A percentile compares a stretch with the other conserved stretches of the same genome.
phyloP scores from a whole-genome alignment of 345 rosid species.

The Mallotus nudiflorus region DNA sequence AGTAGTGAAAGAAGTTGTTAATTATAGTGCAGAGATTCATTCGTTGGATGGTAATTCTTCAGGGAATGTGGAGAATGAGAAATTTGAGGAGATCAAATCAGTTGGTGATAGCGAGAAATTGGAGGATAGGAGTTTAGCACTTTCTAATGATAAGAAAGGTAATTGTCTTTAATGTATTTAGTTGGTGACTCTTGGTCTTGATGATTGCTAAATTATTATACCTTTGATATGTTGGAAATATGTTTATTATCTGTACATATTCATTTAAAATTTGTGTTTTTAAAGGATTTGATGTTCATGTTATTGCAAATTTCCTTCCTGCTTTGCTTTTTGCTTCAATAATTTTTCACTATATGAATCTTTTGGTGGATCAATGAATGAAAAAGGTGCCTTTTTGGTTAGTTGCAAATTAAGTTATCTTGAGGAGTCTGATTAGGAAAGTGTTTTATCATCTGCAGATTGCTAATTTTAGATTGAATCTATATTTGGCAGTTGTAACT shows the following conservation, averaged over 20 bases:
- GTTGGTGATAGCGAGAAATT: slow-evolving; percentile 29
- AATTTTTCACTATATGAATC: too few species aligned
- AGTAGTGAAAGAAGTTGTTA: slow-evolving; percentile 42
- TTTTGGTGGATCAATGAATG: neutral
- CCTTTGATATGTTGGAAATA: neutral
- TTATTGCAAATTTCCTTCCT: too few species aligned
- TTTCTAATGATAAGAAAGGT: slow-evolving; percentile 64
- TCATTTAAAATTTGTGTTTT: too few species aligned
- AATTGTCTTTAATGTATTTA: neutral
- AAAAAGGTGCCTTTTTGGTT: neutral
- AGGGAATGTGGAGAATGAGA: slow-evolving; percentile 31
- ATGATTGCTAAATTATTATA: neutral
- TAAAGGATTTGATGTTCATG: too few species aligned
- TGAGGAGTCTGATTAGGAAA: neutral
- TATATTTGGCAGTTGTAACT: neutral
- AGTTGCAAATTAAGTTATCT: neutral
- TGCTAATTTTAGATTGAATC: neutral
- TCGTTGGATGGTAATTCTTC: slow-evolving; percentile 34
- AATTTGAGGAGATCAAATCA: slow-evolving; percentile 37
- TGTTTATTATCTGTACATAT: neutral
- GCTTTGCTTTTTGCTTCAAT: too few species aligned
- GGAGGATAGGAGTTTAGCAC: slow-evolving; percentile 36
- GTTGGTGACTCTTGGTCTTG: neutral
- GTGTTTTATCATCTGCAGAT: neutral
- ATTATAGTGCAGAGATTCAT: slow-evolving; percentile 33